These are phyloP conservation scores for Phytopythium montanum DNA, from an alignment of 352 stramenopile species.

Conservation along the genomic window DNA sequence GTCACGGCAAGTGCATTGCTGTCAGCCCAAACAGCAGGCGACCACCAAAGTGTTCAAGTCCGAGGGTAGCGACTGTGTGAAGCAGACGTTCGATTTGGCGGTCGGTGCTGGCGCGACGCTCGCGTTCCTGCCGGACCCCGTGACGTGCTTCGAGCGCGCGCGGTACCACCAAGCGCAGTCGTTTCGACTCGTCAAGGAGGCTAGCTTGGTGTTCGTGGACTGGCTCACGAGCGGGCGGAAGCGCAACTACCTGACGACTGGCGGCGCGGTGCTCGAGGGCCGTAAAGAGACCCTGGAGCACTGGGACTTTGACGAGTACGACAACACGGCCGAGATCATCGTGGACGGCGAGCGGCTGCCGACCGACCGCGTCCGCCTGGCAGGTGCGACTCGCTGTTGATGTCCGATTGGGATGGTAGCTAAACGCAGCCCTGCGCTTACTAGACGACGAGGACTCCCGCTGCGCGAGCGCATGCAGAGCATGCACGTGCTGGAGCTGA, in stretches of 20 bases:
- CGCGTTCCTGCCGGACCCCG: conserved; percentile 69
- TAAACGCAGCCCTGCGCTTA: background rate
- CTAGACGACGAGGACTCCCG: conserved; percentile 66
- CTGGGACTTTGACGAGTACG: conserved; percentile 79
- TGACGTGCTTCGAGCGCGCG: conserved; percentile 76
- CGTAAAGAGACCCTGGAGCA: conserved; percentile 70
- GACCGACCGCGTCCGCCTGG: conserved; percentile 63
- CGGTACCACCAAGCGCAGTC: conserved; percentile 67
- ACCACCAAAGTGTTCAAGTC: conserved; percentile 89
- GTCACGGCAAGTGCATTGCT: conserved; percentile 59
- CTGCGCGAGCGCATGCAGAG: conserved; percentile 72
- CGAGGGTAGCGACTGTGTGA: conserved; percentile 35
- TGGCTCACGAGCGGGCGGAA: conserved; percentile 85
- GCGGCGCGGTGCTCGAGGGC: conserved; percentile 48
- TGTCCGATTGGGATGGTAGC: background rate
- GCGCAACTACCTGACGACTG: conserved; percentile 69
- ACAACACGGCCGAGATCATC: conserved; percentile 58
- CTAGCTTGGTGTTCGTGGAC: conserved; percentile 81
- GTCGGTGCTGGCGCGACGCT: conserved; percentile 55
- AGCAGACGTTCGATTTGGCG: conserved; percentile 50
- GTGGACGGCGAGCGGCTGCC: conserved; percentile 46
- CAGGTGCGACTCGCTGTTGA: conserved; percentile 22
- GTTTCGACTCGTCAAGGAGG: conserved; percentile 40
- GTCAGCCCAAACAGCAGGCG: too few relatives aligned
- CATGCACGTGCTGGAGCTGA: conserved; percentile 66